A percentile compares a stretch with the other conserved stretches of the same genome.
phyloP scores from a whole-genome alignment of 345 rosid species.

The Eucalyptus coolabah region DNA sequence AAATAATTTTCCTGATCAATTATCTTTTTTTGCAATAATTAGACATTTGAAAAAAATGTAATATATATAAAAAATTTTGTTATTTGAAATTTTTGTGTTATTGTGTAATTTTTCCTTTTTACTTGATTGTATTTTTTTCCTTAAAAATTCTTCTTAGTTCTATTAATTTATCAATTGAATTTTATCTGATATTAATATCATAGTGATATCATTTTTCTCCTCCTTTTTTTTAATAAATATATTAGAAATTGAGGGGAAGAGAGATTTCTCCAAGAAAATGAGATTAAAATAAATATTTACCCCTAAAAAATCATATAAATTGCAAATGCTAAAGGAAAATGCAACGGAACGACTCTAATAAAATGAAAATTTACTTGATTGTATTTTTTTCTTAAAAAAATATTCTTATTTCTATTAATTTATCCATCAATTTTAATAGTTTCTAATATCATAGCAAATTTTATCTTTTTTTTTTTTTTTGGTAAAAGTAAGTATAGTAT shows the following conservation, averaged over 20 bases:
- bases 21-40: neutral
- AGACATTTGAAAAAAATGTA: neutral
- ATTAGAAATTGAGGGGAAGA: neutral
- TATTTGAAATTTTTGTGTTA: too few relatives aligned
- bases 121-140: neutral
- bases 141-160: neutral
- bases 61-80: too few relatives aligned
- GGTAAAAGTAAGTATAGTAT: too few relatives aligned
- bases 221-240: too few relatives aligned
- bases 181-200: neutral
- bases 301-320: neutral
- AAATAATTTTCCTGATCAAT: neutral
- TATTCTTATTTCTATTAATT: too few relatives aligned
- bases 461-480: too few relatives aligned
- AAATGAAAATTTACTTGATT: neutral
- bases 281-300: neutral
- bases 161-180: neutral
- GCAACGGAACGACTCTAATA: too few relatives aligned
- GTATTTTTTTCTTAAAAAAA: too few relatives aligned
- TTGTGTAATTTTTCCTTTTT: too few relatives aligned
- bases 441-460: neutral
- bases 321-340: too few relatives aligned
- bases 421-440: neutral
- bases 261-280: neutral
- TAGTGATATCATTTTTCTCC: neutral